These are phyloP conservation scores for Akebia trifoliata DNA, from an alignment of 164 flowering plant species.

Conservation along the genomic window DNA sequence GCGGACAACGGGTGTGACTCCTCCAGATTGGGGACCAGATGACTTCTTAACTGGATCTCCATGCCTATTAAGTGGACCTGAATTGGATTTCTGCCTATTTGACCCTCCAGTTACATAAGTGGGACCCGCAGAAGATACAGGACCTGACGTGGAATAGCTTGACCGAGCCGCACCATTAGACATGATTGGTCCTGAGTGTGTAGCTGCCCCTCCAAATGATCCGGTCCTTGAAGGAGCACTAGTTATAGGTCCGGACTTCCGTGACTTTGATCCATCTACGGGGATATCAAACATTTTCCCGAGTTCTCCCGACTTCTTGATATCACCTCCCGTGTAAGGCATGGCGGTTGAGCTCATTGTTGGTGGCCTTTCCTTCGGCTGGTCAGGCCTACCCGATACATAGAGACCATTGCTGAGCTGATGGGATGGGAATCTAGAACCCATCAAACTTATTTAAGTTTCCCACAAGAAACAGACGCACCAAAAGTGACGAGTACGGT, in stretches of 20 bases:
- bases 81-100: constrained; percentile 64
- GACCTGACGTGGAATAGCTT: constrained; percentile 46
- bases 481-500: background rate
- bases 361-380: constrained; percentile 80
- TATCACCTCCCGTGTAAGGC: constrained; percentile 99
- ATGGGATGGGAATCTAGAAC: constrained; percentile 92
- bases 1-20: constrained; percentile 54
- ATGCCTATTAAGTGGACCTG: constrained; percentile 86
- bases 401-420: constrained; percentile 90
- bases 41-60: constrained; percentile 82
- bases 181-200: constrained; percentile 79
- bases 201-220: constrained; percentile 81
- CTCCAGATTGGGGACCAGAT: constrained; percentile 92
- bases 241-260: constrained; percentile 85
- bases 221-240: constrained; percentile 80
- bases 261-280: constrained; percentile 74
- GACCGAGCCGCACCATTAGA: constrained; percentile 54
- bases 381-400: constrained; percentile 93
- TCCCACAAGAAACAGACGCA: constrained; percentile 1
- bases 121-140: constrained; percentile 46
- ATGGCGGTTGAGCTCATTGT: constrained; percentile 85
- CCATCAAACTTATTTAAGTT: constrained; percentile 44
- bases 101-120: constrained; percentile 38
- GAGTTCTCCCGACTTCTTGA: constrained; percentile 91
- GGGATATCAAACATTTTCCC: constrained; percentile 98